phyloP scores from a whole-genome alignment of 2,329 filamentous ascomycete species.

The Alternaria sp. region DNA sequence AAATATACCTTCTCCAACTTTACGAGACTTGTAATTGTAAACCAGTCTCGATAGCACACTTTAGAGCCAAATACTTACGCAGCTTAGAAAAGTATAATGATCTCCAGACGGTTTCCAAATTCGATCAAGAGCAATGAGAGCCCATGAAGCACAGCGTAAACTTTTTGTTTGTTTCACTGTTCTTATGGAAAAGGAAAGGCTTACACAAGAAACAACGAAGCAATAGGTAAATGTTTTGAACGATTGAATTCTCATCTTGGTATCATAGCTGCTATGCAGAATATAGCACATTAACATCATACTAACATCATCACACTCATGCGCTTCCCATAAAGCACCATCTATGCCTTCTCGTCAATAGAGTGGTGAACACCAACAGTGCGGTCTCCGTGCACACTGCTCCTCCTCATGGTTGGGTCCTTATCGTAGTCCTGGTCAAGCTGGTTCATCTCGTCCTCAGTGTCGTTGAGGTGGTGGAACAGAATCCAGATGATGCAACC shows the following conservation, averaged over 20 bases:
- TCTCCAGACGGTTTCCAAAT: neutral
- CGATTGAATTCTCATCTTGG: slow-evolving; percentile 12
- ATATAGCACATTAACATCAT: slow-evolving; percentile 11
- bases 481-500: slow-evolving; percentile 49
- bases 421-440: slow-evolving; percentile 46
- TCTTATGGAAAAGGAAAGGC: neutral
- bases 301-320: slow-evolving; percentile 5
- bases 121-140: neutral
- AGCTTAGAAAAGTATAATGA: no score
- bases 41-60: neutral
- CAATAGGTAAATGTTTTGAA: neutral
- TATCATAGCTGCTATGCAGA: slow-evolving; percentile 11
- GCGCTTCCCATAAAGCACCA: neutral
- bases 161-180: neutral
- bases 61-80: neutral
- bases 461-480: slow-evolving; percentile 50
- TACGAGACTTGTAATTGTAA: neutral
- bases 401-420: slow-evolving; percentile 39
- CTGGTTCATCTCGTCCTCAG: slow-evolving; percentile 49
- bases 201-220: neutral
- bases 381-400: slow-evolving; percentile 32
- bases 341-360: slow-evolving; percentile 24
- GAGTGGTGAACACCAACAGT: slow-evolving; percentile 31
- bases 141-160: neutral
- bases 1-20: neutral